Conservation (phyloP, 164 flowering plant genomes). For the Vitis labrusca region DNA sequence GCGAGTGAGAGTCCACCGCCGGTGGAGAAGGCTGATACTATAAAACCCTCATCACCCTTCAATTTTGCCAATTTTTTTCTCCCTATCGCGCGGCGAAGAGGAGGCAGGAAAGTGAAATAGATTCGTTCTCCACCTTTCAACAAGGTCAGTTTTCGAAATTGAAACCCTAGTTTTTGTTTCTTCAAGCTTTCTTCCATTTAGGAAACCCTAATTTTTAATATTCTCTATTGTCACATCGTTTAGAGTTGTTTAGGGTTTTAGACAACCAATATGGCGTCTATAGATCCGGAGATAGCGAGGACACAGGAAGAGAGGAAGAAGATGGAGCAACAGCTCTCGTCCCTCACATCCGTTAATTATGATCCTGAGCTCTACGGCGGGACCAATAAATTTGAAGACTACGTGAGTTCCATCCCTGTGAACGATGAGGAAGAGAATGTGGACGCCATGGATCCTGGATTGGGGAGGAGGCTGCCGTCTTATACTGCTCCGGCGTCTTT, state of each 20-base stretch:
- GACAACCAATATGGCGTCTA: slow-evolving; percentile 28
- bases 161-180: no score
- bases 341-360: slow-evolving; percentile 62
- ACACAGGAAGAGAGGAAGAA: slow-evolving; percentile 81
- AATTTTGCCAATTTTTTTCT: no score
- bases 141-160: no score
- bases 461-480: slow-evolving; percentile 67
- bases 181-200: no score
- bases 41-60: no score
- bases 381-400: slow-evolving; percentile 48
- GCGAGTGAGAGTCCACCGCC: no score
- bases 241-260: background rate
- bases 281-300: slow-evolving; percentile 66
- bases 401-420: slow-evolving; percentile 68
- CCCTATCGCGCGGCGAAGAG: no score
- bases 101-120: no score
- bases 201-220: no score
- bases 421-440: slow-evolving; percentile 71
- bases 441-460: slow-evolving; percentile 53
- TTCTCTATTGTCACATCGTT: no score
- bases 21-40: no score
- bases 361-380: slow-evolving; percentile 81
- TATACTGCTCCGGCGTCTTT: slow-evolving; percentile 84
- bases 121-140: no score
- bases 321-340: slow-evolving; percentile 76